Evolutionary conservation across 371 early-diverging fungal species (phyloP), one percentile per base, ranked within the genome.

Genomic region (Mucor ambiguus): DNA sequence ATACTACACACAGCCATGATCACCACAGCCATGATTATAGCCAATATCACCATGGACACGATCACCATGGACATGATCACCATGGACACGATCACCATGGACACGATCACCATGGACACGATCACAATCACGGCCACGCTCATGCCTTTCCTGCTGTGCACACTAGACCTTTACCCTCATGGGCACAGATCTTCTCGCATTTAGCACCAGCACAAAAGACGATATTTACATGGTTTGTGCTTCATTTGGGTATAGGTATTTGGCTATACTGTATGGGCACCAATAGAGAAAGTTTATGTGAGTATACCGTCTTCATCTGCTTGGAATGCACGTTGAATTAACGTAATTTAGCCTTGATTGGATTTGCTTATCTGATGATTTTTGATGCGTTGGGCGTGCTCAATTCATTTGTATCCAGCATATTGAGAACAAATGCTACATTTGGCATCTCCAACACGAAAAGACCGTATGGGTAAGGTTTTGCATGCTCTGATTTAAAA

Each of bases 341-440:
- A 33, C 6, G 6, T 22, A 28, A 6, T 32, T 2, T 70, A 85
- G 88, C 87, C 4, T 66, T 86, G 16, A 74, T 82, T 32, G 88
- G 85, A 9, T 78, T 83, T 38, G 72, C 82, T 3, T 89, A 87
- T 61, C 63, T 89, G 32, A 77, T 84, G 38, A 71, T 87, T 49
- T 89, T 87, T 76, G 89, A 89, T 69, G 86, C 89, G 3, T 75
- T 89, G 68, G 89, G 89, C 3, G 79, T 88, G 4, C 68, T 89
- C 16, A 87, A 85, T 41, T 68, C 69, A 6, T 87, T 87, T 73
- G 66, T 85, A 4, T 87, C 89, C 2, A 84, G 80, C 22, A 74
- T 89, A 32, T 58, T 87, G 10, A 74, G 73, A 30, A 79, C 82
- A 2, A 75, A 85, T 43, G 64, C 76, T 32, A 76, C 75, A 11